A percentile compares a stretch with the other conserved stretches of the same genome.
phyloP scores from a whole-genome alignment of 1,284 basidiomycete species.

The Afroboletus lepidellus region DNA sequence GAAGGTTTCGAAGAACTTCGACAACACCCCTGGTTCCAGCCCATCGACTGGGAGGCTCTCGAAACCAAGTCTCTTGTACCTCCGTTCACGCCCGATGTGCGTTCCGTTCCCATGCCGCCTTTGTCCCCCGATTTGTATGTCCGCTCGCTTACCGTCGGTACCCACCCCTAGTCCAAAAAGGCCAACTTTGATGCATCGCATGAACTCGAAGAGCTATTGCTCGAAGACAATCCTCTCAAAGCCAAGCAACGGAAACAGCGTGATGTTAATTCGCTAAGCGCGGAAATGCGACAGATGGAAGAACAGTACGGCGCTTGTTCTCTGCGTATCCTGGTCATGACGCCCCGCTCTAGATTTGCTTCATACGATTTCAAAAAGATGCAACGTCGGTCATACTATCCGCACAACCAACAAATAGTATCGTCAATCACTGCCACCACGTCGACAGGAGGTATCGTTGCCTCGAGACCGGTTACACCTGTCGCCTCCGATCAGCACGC shows the following conservation, averaged over 20 bases:
- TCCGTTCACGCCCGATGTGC: conserved; percentile 90
- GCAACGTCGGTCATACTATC: conserved; percentile 81
- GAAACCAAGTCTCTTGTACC: conserved; percentile 79
- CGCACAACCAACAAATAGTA: conserved; percentile 68
- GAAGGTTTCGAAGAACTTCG: conserved; percentile 80
- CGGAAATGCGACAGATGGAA: conserved; percentile 96
- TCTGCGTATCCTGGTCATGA: neutral
- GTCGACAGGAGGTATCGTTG: conserved; percentile 42
- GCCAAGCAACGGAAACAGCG: conserved; percentile 91
- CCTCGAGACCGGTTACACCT: conserved; percentile 50
- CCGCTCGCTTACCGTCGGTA: neutral
- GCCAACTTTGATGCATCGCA: conserved; percentile 99
- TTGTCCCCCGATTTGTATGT: neutral
- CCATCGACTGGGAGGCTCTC: conserved; percentile 85
- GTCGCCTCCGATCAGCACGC: conserved; percentile 28
- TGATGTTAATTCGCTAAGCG: conserved; percentile 76
- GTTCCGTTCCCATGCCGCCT: conserved; percentile 29
- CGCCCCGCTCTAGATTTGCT: conserved; percentile 53
- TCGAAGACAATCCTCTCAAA: conserved; percentile 97
- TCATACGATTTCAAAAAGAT: conserved; percentile 84
- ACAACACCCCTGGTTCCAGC: conserved; percentile 83
- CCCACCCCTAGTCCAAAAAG: conserved; percentile 74
- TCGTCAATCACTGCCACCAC: conserved; percentile 46
- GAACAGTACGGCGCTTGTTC: conserved; percentile 72
- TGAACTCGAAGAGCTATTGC: conserved; percentile 90